Conservation (phyloP, 148 eudicot genomes). For the Pouteria glomerata region DNA sequence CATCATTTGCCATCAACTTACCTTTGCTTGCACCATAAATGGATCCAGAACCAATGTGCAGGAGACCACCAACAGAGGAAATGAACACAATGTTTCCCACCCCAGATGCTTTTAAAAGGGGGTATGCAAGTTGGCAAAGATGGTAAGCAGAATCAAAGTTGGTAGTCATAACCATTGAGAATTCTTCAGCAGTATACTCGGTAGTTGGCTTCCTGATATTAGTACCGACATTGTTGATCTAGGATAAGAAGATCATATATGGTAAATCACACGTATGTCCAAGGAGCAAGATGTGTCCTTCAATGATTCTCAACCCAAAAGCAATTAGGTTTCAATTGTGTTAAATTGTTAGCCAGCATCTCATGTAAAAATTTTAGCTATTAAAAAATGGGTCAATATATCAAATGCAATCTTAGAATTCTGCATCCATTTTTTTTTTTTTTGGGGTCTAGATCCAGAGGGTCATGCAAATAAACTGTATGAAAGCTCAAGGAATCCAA, state of each 20-base stretch:
- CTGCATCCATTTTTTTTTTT: background rate
- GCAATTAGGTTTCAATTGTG: too few relatives aligned
- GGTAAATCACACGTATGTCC: background rate
- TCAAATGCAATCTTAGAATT: background rate
- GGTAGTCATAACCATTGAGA: constrained; percentile 56
- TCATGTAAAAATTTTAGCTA: too few relatives aligned
- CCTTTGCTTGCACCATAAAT: constrained; percentile 85
- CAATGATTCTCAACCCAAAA: background rate
- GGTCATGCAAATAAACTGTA: background rate
- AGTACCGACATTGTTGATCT: constrained; percentile 92
- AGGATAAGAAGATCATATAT: background rate
- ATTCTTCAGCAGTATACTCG: constrained; percentile 64
- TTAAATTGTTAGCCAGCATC: too few relatives aligned
- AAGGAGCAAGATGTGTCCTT: background rate
- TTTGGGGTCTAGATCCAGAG: background rate
- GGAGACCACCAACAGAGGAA: constrained; percentile 85
- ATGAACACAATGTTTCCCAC: constrained; percentile 69
- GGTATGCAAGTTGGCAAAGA: constrained; percentile 76
- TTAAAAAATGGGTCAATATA: too few relatives aligned
- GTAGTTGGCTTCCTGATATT: constrained; percentile 65
- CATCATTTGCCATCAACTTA: background rate
- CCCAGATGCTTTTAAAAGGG: constrained; percentile 74
- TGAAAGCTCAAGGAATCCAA: background rate
- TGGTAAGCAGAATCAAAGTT: constrained; percentile 84
- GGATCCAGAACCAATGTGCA: constrained; percentile 50